Evolutionary conservation across 257 asterid species (phyloP).

Genomic region (Thymus quinquecostatus): DNA sequence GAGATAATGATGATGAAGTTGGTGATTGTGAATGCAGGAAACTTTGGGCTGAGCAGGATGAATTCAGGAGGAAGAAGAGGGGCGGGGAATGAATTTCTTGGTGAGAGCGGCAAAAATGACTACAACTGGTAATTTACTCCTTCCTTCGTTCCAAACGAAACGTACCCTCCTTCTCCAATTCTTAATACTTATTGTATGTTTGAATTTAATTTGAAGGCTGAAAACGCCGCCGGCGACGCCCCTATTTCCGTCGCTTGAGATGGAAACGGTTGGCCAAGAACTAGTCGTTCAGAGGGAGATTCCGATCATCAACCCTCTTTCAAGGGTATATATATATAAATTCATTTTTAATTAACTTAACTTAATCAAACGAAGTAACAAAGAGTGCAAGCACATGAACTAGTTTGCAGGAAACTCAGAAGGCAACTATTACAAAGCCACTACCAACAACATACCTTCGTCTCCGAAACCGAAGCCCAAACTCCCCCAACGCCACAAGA

Average conservation of each 20-base stretch:
- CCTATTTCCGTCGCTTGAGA: constrained; percentile 80
- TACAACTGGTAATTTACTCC: constrained; percentile 59
- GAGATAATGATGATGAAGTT: too few species aligned
- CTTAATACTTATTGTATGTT: too few species aligned
- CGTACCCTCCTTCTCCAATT: too few species aligned
- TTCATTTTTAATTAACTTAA: too few species aligned
- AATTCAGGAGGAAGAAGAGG: constrained; percentile 49
- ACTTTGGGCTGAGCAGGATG: constrained; percentile 52
- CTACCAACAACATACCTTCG: constrained; percentile 28
- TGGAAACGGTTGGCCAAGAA: constrained; percentile 65
- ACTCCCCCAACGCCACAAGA: constrained; percentile 41
- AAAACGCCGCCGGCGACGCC: constrained; percentile 94
- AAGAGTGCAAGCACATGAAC: constrained; percentile 8
- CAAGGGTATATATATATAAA: constrained; percentile 50
- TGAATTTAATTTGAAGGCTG: constrained; percentile 46
- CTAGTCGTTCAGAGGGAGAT: constrained; percentile 54
- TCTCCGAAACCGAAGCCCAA: constrained; percentile 45
- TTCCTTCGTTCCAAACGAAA: too few species aligned
- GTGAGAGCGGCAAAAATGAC: constrained; percentile 64
- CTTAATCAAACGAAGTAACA: not conserved
- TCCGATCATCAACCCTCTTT: constrained; percentile 65
- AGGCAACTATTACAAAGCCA: constrained; percentile 27
- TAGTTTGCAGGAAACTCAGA: constrained; percentile 51
- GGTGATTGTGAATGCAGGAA: not conserved
- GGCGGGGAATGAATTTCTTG: not conserved